These are phyloP conservation scores for Heterobasidion irregulare DNA, from an alignment of 1,284 basidiomycete genomes.

Conservation along the genomic window DNA sequence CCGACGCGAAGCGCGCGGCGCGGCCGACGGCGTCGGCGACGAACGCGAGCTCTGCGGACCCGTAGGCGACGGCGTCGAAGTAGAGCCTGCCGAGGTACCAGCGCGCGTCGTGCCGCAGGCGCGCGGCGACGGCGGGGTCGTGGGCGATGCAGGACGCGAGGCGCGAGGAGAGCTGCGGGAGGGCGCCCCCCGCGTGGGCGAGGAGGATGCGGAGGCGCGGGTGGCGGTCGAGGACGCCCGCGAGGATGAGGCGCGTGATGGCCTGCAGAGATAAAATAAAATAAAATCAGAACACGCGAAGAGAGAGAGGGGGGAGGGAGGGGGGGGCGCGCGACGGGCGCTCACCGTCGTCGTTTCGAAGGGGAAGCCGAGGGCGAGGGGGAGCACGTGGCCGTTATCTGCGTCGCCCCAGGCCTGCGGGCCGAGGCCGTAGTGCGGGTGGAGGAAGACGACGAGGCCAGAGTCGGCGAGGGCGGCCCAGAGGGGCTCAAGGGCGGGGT, in stretches of 20 bases:
- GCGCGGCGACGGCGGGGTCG: conserved; percentile 67
- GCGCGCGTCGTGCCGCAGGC: conserved; percentile 76
- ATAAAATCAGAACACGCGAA: background rate
- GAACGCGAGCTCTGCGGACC: conserved; percentile 74
- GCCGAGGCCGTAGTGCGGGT: conserved; percentile 78
- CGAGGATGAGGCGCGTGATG: conserved; percentile 70
- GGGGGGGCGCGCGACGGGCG: conserved; percentile 7
- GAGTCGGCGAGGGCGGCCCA: conserved; percentile 66
- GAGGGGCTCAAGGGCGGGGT: conserved; percentile 65
- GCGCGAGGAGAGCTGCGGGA: conserved; percentile 75
- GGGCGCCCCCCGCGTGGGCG: conserved; percentile 79
- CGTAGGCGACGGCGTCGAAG: conserved; percentile 80
- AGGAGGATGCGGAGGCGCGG: conserved; percentile 68
- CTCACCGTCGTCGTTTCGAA: conserved; percentile 82
- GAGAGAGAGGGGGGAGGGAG: background rate
- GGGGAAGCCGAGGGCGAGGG: conserved; percentile 80
- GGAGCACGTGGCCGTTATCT: conserved; percentile 79
- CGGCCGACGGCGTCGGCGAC: conserved; percentile 64
- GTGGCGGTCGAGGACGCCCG: conserved; percentile 73
- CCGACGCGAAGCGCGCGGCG: conserved; percentile 37
- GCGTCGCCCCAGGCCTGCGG: conserved; percentile 59
- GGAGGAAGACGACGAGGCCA: conserved; percentile 69
- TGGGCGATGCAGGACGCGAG: conserved; percentile 79
- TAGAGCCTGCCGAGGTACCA: conserved; percentile 75
- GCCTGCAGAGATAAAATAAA: conserved; percentile 36